phyloP scores from a whole-genome alignment of 441 rosid genomes.

The Brassica hybrid region DNA sequence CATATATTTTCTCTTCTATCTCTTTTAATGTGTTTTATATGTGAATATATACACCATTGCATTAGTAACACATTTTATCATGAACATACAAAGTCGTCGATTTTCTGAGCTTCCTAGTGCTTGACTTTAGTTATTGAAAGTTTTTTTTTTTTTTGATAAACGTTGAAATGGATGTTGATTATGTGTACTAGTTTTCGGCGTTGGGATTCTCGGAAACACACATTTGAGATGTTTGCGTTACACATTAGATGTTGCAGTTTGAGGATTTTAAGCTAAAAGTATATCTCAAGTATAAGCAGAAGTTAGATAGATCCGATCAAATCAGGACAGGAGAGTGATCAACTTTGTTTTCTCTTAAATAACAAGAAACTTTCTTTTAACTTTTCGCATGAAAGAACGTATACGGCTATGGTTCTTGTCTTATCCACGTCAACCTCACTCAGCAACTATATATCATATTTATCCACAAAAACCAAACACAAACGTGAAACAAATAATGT shows the following conservation, averaged over 20 bases:
- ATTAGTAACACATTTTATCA: constrained; percentile 22
- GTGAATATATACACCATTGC: background rate
- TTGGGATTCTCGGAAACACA: background rate
- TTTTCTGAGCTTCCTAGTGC: background rate
- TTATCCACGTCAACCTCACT: constrained; percentile 22
- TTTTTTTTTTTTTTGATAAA: too few species aligned
- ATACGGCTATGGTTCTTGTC: constrained; percentile 14
- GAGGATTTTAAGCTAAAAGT: background rate
- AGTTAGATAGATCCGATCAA: background rate
- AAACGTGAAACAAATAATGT: constrained; percentile 8
- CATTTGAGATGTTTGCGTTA: background rate
- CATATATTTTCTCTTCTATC: background rate
- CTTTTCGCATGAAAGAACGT: constrained; percentile 10
- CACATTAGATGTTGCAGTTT: background rate
- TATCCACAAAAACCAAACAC: constrained; percentile 24
- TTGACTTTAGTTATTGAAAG: too few species aligned
- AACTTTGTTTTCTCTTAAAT: background rate
- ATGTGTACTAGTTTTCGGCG: background rate
- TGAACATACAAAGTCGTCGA: background rate
- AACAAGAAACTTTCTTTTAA: constrained; percentile 5
- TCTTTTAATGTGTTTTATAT: background rate
- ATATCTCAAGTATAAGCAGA: background rate
- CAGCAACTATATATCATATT: constrained; percentile 33
- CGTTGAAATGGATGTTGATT: too few species aligned
- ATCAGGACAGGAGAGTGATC: background rate